Evolutionary conservation across 2,329 filamentous ascomycete species (phyloP).

Genomic region (Trichophyton equinum): DNA sequence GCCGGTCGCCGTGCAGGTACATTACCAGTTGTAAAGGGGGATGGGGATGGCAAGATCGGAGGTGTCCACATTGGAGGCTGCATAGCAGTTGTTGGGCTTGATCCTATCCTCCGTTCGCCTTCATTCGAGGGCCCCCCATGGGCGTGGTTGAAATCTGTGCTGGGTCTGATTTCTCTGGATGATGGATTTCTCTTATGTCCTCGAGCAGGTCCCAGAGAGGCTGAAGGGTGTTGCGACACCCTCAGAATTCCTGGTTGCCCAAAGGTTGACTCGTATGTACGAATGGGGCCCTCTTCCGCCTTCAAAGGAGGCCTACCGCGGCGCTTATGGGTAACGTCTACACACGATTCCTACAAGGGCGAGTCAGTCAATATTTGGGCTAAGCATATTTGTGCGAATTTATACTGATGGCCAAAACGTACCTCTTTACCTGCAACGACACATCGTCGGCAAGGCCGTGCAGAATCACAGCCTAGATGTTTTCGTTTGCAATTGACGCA

Average conservation of each 20-base stretch:
- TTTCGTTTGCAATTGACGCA: constrained; percentile 31
- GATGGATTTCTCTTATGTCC: constrained; percentile 8
- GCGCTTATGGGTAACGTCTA: constrained; percentile 28
- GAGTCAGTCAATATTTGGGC: background rate
- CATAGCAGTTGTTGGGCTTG: constrained; percentile 6
- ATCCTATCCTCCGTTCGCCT: constrained; percentile 6
- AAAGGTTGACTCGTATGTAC: constrained; percentile 12
- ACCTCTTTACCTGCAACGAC: constrained; percentile 28
- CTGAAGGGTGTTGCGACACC: constrained; percentile 6
- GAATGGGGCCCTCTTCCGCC: constrained; percentile 18
- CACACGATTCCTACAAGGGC: constrained; percentile 19
- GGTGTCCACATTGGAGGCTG: constrained; percentile 8
- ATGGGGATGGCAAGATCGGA: constrained; percentile 10
- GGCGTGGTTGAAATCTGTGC: constrained; percentile 10
- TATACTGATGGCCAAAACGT: constrained; percentile 8
- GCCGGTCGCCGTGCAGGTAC: background rate
- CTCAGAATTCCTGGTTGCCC: constrained; percentile 8
- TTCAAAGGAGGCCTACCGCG: constrained; percentile 23
- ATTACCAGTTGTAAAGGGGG: background rate
- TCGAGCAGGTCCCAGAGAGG: background rate
- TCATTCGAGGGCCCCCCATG: background rate
- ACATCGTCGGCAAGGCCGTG: constrained; percentile 25
- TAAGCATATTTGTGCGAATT: background rate
- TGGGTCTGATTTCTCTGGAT: constrained; percentile 14
- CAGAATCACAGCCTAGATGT: constrained; percentile 27